Conservation (phyloP, 345 rosid genomes). For the Punica granatum region DNA sequence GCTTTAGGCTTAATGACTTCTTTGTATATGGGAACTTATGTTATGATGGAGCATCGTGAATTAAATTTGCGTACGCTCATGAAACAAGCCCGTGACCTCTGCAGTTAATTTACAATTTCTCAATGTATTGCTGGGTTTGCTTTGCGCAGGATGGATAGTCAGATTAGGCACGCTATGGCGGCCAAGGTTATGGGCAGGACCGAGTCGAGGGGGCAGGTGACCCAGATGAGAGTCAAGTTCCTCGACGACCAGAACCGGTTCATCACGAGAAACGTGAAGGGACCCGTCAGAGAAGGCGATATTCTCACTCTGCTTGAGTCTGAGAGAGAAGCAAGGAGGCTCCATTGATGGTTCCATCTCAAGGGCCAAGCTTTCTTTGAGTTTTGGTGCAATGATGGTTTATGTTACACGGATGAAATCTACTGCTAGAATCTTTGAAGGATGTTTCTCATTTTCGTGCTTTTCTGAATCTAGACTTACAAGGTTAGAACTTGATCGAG, state of each 20-base stretch:
- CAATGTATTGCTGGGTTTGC: background rate
- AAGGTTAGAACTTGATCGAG: background rate
- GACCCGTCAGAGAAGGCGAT: slow-evolving; percentile 82
- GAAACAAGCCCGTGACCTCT: too few relatives aligned
- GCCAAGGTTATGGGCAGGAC: slow-evolving; percentile 89
- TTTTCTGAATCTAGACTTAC: background rate
- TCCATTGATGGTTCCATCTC: slow-evolving; percentile 31
- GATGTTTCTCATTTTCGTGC: background rate
- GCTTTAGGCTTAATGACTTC: too few relatives aligned
- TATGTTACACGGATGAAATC: background rate
- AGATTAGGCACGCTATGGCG: slow-evolving; percentile 72
- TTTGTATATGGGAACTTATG: too few relatives aligned
- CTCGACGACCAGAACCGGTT: slow-evolving; percentile 50
- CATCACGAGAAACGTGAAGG: slow-evolving; percentile 87
- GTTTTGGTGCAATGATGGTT: background rate
- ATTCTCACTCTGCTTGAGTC: slow-evolving; percentile 77
- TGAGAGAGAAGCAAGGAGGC: slow-evolving; percentile 85
- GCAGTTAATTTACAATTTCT: too few relatives aligned
- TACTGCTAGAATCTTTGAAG: background rate
- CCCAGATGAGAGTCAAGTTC: slow-evolving; percentile 83
- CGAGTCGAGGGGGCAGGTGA: slow-evolving; percentile 86
- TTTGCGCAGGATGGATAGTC: slow-evolving; percentile 57
- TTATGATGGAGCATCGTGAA: too few relatives aligned
- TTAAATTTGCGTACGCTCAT: too few relatives aligned
- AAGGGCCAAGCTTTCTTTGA: background rate